A percentile compares a stretch with the other conserved stretches of the same genome.
These are phyloP conservation scores for Cubamyces lactineus DNA, from an alignment of 768 basidiomycete species.

Conservation along the genomic window DNA sequence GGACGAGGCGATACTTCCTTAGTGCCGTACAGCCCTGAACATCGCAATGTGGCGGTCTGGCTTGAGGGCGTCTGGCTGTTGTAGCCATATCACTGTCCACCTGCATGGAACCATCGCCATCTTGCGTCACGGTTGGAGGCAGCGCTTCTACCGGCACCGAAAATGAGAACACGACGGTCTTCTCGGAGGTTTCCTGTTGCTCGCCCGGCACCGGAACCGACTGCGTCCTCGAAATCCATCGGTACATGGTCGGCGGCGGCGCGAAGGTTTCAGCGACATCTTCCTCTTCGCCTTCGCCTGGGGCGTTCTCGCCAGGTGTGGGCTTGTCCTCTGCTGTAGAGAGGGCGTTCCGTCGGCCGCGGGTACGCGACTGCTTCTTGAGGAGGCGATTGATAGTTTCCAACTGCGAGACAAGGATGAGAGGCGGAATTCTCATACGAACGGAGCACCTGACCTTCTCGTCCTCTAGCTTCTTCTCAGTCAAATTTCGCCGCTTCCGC, in stretches of 20 bases:
- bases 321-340: conserved; percentile 50
- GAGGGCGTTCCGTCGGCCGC: conserved; percentile 56
- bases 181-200: conserved; percentile 13
- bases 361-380: conserved; percentile 79
- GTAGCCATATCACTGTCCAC: conserved; percentile 4
- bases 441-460: conserved; percentile 60
- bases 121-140: conserved; percentile 15
- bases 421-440: neutral
- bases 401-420: conserved; percentile 45
- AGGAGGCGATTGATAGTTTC: conserved; percentile 90
- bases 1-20: conserved; percentile 69
- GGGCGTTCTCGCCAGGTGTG: conserved; percentile 37
- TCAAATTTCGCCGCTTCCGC: conserved; percentile 77
- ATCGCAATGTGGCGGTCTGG: conserved; percentile 45
- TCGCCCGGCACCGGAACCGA: conserved; percentile 3
- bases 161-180: conserved; percentile 52
- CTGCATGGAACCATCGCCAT: conserved; percentile 22
- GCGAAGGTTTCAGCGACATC: conserved; percentile 40
- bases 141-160: conserved; percentile 51
- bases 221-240: conserved; percentile 70
- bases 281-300: conserved; percentile 46
- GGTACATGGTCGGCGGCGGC: conserved; percentile 60
- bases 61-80: conserved; percentile 5
- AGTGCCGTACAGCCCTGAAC: conserved; percentile 56
- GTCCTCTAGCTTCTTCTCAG: conserved; percentile 83